Evolutionary conservation across 805 yeast species (phyloP).

Genomic region (Hanseniaspora clermontiae): DNA sequence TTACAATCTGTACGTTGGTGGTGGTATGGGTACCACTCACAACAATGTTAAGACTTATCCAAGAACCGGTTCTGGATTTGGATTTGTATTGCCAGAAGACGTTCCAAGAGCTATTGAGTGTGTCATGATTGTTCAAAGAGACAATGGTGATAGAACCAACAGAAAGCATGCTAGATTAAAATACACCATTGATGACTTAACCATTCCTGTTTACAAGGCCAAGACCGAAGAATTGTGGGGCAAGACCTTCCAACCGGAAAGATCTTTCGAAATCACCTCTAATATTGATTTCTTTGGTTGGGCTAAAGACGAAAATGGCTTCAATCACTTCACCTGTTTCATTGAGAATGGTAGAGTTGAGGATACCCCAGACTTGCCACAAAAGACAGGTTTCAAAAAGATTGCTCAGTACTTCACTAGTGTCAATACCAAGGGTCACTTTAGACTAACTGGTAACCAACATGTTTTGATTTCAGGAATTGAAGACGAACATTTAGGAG

Average conservation of each 20-base stretch:
- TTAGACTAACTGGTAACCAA: slow-evolving; percentile 92
- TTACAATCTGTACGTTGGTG: slow-evolving; percentile 83
- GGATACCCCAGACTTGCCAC: slow-evolving; percentile 80
- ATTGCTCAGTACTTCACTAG: slow-evolving; percentile 57
- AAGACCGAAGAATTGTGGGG: slow-evolving; percentile 81
- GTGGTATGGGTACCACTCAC: slow-evolving; percentile 98
- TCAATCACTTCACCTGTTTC: slow-evolving; percentile 83
- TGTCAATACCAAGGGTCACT: slow-evolving; percentile 57
- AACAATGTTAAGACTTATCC: slow-evolving; percentile 95
- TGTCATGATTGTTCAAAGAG: slow-evolving; percentile 88
- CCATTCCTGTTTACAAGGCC: slow-evolving; percentile 66
- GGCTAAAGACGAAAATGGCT: slow-evolving; percentile 73
- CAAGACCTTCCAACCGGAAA: slow-evolving; percentile 54
- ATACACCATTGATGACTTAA: slow-evolving; percentile 89
- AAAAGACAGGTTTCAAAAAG: slow-evolving; percentile 71
- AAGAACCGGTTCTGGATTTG: slow-evolving; percentile 79
- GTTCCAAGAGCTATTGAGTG: slow-evolving; percentile 73
- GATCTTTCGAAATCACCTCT: slow-evolving; percentile 64
- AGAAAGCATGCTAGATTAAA: slow-evolving; percentile 96
- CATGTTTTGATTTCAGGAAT: slow-evolving; percentile 70
- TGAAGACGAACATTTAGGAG: slow-evolving; percentile 51
- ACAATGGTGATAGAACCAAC: slow-evolving; percentile 85
- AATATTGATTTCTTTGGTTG: slow-evolving; percentile 90
- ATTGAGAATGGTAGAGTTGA: slow-evolving; percentile 95
- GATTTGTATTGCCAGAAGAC: slow-evolving; percentile 57